Evolutionary conservation across 2,329 filamentous ascomycete species (phyloP), one percentile per base, ranked within the genome.

Genomic region (Sordariomycetes sp.): DNA sequence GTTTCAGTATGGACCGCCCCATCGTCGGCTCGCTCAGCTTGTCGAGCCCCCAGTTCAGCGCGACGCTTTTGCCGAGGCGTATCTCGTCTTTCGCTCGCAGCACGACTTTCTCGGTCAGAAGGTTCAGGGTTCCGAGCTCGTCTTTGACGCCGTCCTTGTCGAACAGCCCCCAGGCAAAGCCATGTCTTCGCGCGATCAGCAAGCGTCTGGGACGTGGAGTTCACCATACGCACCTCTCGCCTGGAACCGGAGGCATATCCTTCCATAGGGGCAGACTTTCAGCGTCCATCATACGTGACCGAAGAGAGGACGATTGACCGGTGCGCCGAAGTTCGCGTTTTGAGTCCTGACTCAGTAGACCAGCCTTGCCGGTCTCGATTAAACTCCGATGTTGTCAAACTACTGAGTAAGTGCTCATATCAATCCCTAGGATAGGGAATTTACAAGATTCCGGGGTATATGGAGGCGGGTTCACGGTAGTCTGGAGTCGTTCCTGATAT

Each of bases 11-110:
- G 12, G 18, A 21, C 7, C 35, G 24, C 11, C 30, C 35, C 16
- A 37, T 26, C 6, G 30, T 34, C 16, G 32, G 14, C 21, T 37
- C 30, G 12, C 18, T 68, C 4, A 75, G 51, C 43, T 75, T 75
- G n/a, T 62, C 65, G 39, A 75, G 47, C 16, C 70, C 65, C 71
- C 72, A 75, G 19, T 64, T 63, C 23, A 76, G 57, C 8, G 66
- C 66, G 16, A 74, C 61, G 23, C 69, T 59, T 15, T 56, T 55
- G 10, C 72, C 72, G 1, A 63, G 66, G 24, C 55, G 58, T 43
- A 75, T 73, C 42, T 71, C n/a, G 20, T 37, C 30, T 18, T 24
- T 31, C 11, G 36, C 36, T 8, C 26, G 31, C 11, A 34, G 26
- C 4, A 66, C 52, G 4, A 66, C 55, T 4, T 57, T 47, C 0